Evolutionary conservation across 805 yeast species (phyloP).

Genomic region (Ogataea parapolymorpha): DNA sequence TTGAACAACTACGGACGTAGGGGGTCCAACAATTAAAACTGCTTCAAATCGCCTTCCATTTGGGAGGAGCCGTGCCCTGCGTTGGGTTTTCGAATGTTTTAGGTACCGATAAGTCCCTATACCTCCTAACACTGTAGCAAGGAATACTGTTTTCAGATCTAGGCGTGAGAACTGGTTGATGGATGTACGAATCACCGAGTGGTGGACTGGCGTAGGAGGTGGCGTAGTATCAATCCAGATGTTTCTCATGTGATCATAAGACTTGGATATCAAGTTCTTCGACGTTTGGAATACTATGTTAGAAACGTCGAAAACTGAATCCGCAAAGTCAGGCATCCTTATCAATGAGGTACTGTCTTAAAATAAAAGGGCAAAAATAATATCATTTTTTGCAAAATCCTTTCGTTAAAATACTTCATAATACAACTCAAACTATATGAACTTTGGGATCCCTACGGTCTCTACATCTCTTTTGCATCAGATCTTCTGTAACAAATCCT

Average conservation of each 20-base stretch:
- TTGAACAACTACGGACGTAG: conserved; percentile 68
- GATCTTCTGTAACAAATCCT: too few relatives aligned
- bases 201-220: neutral
- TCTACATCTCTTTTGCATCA: too few relatives aligned
- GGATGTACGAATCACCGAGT: neutral
- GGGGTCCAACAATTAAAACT: conserved; percentile 71
- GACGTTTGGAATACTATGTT: conserved; percentile 7
- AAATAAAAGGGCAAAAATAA: too few relatives aligned
- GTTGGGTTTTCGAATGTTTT: conserved; percentile 5
- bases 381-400: too few relatives aligned
- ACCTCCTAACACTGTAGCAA: neutral
- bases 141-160: neutral
- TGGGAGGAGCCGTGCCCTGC: conserved; percentile 59
- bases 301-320: conserved; percentile 19
- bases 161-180: too few relatives aligned
- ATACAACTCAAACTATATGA: too few relatives aligned
- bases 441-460: too few relatives aligned
- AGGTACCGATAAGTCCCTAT: conserved; percentile 1
- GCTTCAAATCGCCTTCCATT: conserved; percentile 78
- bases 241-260: neutral
- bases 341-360: neutral
- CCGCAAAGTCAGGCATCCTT: conserved; percentile 22
- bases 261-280: conserved; percentile 2
- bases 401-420: too few relatives aligned
- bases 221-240: neutral